Percentiles rank a stretch among this genome's conserved stretches.
Conservation (phyloP, 192 early-diverging fungal species). For the Umbelopsis isabellina region DNA sequence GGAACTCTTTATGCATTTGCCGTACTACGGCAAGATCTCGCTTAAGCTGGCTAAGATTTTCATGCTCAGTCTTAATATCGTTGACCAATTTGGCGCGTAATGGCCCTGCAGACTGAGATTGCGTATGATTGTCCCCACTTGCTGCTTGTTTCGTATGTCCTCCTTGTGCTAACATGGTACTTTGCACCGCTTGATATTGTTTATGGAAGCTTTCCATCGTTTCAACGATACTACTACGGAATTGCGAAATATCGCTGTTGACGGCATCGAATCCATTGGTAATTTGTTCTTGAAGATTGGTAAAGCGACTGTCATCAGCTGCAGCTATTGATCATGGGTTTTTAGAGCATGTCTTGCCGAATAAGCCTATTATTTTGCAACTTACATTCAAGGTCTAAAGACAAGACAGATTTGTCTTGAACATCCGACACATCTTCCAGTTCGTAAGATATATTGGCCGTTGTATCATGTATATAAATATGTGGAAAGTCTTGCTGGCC, state of each 20-base stretch:
- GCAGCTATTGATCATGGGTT: not conserved
- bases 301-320: not conserved
- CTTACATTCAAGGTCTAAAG: slow-evolving; percentile 57
- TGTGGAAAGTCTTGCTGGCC: slow-evolving; percentile 66
- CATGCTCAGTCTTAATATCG: slow-evolving; percentile 41
- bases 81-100: not conserved
- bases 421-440: slow-evolving; percentile 68
- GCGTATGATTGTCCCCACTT: not conserved
- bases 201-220: not conserved
- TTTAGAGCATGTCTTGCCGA: not conserved
- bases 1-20: slow-evolving; percentile 55
- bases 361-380: not conserved
- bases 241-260: slow-evolving; percentile 16
- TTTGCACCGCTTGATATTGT: not conserved
- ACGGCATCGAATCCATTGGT: slow-evolving; percentile 15
- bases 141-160: not conserved
- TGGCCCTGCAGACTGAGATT: too few species aligned
- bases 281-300: slow-evolving; percentile 16
- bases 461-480: slow-evolving; percentile 68
- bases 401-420: slow-evolving; percentile 55
- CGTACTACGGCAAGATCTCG: slow-evolving; percentile 49
- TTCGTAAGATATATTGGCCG: slow-evolving; percentile 62
- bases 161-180: not conserved
- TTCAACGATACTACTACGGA: slow-evolving; percentile 9
- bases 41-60: slow-evolving; percentile 48